Evolutionary conservation across 495 filamentous ascomycete species (phyloP).

Genomic region (Neurospora sublineolata): DNA sequence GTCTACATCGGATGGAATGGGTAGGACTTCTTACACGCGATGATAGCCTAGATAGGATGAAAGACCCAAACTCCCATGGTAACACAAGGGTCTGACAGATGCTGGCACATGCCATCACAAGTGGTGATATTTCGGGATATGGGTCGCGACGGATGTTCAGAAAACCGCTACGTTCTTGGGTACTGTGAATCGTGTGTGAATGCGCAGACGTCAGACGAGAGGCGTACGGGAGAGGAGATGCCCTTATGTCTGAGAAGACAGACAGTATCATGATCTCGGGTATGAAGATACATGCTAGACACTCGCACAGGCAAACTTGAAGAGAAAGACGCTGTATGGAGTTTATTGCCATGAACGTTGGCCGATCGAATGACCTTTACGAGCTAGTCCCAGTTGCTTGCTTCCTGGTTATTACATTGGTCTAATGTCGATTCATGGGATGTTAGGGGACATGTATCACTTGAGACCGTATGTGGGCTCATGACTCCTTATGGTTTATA

Average conservation of each 20-base stretch:
- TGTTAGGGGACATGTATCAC: not conserved
- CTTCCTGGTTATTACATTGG: not conserved
- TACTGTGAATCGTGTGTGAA: not conserved
- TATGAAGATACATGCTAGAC: not conserved
- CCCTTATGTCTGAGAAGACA: not conserved
- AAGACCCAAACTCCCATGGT: not conserved
- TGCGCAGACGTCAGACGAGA: not conserved
- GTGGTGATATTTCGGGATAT: not conserved
- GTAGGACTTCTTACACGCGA: not conserved
- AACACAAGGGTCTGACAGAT: not conserved
- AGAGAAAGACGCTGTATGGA: not conserved
- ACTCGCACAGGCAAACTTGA: not conserved
- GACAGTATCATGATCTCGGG: not conserved
- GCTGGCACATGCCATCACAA: not conserved
- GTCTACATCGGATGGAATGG: not conserved
- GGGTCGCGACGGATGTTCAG: no score
- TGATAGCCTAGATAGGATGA: not conserved
- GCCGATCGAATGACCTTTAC: not conserved
- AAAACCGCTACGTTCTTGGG: not conserved
- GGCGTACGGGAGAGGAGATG: not conserved
- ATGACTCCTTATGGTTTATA: not conserved
- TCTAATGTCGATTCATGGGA: not conserved
- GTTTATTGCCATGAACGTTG: not conserved
- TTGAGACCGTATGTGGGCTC: not conserved
- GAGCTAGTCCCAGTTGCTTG: not conserved